Evolutionary conservation across 2,329 filamentous ascomycete species (phyloP).

Genomic region (Gaeumannomyces sp.): DNA sequence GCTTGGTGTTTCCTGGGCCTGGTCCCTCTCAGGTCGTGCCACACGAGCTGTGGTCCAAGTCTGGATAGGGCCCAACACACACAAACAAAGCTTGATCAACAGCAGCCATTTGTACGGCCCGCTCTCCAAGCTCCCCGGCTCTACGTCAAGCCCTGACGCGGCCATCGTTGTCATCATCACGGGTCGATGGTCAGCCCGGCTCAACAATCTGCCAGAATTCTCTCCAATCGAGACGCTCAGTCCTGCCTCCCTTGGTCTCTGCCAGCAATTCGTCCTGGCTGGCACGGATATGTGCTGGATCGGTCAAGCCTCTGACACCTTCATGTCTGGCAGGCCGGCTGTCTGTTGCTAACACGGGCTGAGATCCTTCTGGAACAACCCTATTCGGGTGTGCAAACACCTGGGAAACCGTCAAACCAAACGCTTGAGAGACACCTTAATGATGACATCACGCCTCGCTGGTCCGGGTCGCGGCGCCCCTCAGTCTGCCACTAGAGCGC

Average conservation of each 20-base stretch:
- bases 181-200: too few species aligned
- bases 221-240: background rate
- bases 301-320: background rate
- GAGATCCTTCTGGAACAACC: background rate
- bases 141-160: too few species aligned
- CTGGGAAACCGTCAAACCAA: background rate
- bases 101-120: too few species aligned
- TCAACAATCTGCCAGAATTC: background rate
- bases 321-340: background rate
- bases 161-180: too few species aligned
- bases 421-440: background rate
- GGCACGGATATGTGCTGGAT: background rate
- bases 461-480: background rate
- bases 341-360: background rate
- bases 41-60: too few species aligned
- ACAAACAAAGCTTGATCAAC: background rate
- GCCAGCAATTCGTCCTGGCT: background rate
- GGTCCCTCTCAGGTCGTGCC: background rate
- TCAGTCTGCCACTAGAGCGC: conserved; percentile 13
- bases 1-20: background rate
- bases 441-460: background rate
- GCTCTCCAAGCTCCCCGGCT: too few species aligned
- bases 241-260: background rate
- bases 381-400: background rate
- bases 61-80: background rate